Base-by-base conservation (phyloP, 2,329 filamentous ascomycete genomes). In the Aspergillus calidoustus region DNA sequence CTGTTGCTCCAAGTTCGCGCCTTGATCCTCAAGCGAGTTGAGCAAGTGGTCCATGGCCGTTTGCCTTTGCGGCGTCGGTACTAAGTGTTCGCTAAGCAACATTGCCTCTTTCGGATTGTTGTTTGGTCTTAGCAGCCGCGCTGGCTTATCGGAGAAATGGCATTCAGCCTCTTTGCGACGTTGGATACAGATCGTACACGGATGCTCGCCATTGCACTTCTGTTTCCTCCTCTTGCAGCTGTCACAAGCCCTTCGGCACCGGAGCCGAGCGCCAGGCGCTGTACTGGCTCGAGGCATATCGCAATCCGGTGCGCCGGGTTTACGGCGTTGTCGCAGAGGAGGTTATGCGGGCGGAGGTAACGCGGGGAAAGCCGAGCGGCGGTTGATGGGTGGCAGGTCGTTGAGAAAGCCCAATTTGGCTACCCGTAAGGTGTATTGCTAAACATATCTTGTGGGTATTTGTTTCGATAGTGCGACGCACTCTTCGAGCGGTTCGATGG, bases 171-270 rank as follows among this genome's bases (percentile, higher is more conserved):
- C 77, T 66, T 74, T 79, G 66, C 72, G 79, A 71, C 73, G 72
- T 57, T 77, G 76, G 5, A 77, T 72, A 68, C 82, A 84, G 57
- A 84, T 82, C n/a, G 76, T 77, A 62, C 83, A 85, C 47, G 83
- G 83, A 53, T 80, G 75, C 54, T 79, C 74, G 44, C 83, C 83
- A 62, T 84, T 79, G 67, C 83, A 85, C 69, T 84, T 84, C 62
- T 84, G 82, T 65, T 82, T 83, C 55, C 81, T 74, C 25, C 77
- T 68, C 64, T 80, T 82, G 72, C 80, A 82, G 53, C 76, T 79
- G 59, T 80, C 76, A 66, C 80, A 82, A 17, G 79, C 79, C 55
- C 76, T 72, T 46, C 72, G 68, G 61, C 75, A 77, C 49, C 74
- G 72, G 50, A 76, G 72, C 23, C 74, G 72, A 30, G 69, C 69